A percentile compares a stretch with the other conserved stretches of the same genome.
Conservation (phyloP, 495 filamentous ascomycete genomes). For the Parmelia sp. region DNA sequence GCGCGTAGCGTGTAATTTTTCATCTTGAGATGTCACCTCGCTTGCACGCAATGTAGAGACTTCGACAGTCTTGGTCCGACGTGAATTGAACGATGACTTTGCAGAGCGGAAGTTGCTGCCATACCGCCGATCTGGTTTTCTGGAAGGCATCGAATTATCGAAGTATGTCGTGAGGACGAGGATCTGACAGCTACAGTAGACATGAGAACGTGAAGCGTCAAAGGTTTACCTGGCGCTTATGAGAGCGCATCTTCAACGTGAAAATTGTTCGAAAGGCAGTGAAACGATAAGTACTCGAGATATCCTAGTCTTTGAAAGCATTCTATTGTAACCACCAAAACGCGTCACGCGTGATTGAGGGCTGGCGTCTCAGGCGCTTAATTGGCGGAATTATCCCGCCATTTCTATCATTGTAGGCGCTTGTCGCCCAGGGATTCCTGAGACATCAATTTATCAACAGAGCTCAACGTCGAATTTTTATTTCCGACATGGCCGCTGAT, state of each 20-base stretch:
- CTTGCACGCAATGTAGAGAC: constrained; percentile 63
- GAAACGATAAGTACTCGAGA: neutral
- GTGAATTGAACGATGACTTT: constrained; percentile 46
- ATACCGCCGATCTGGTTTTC: constrained; percentile 47
- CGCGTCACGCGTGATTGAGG: neutral
- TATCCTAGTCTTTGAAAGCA: neutral
- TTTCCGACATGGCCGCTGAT: constrained; percentile 48
- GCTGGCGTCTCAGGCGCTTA: neutral
- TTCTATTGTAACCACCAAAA: neutral
- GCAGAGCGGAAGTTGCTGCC: constrained; percentile 49
- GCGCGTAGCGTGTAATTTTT: constrained; percentile 74
- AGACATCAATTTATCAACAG: too few species aligned
- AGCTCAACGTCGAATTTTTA: neutral
- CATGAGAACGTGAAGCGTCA: neutral
- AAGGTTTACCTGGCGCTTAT: neutral
- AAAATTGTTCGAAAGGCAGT: neutral
- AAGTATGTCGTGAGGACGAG: neutral
- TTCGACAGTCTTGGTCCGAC: constrained; percentile 67
- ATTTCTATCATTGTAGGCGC: too few species aligned
- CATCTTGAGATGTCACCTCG: constrained; percentile 80
- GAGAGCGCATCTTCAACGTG: neutral
- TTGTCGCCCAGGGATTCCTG: too few species aligned
- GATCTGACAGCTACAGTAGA: neutral
- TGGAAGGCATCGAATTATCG: constrained; percentile 48
- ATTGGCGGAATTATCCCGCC: too few species aligned